Evolutionary conservation across 2,329 filamentous ascomycete genomes (phyloP).

Genomic region (Monosporascus sp.): DNA sequence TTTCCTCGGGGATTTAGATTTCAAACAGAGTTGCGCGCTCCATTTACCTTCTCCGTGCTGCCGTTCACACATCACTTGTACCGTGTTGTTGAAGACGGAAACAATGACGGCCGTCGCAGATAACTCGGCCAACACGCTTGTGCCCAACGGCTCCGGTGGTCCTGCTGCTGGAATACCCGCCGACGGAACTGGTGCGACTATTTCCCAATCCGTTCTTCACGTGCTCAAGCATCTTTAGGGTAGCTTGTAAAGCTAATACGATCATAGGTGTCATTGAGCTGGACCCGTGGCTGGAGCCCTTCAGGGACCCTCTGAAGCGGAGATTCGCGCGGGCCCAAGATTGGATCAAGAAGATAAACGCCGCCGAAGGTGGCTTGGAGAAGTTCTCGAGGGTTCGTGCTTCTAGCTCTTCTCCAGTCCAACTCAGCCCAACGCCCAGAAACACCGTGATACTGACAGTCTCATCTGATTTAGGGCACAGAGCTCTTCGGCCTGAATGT

Average conservation of each 20-base stretch:
- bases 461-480: slow-evolving; percentile 55
- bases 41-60: background rate
- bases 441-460: too few relatives aligned
- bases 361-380: slow-evolving; percentile 81
- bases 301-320: slow-evolving; percentile 68
- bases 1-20: too few relatives aligned
- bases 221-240: background rate
- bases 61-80: background rate
- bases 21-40: too few relatives aligned
- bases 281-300: slow-evolving; percentile 86
- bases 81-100: background rate
- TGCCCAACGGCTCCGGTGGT: slow-evolving; percentile 23
- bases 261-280: slow-evolving; percentile 72
- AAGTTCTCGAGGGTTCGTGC: slow-evolving; percentile 74
- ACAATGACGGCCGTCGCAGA: slow-evolving; percentile 32
- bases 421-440: too few relatives aligned
- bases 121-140: slow-evolving; percentile 40
- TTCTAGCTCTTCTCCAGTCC: background rate
- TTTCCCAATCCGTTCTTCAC: background rate
- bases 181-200: slow-evolving; percentile 63
- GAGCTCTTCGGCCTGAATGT: slow-evolving; percentile 85
- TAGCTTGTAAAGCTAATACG: background rate
- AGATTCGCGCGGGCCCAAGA: slow-evolving; percentile 74
- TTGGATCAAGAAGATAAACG: slow-evolving; percentile 81
- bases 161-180: slow-evolving; percentile 43